Conservation (phyloP, 257 asterid genomes). For the Lavandula angustifolia region DNA sequence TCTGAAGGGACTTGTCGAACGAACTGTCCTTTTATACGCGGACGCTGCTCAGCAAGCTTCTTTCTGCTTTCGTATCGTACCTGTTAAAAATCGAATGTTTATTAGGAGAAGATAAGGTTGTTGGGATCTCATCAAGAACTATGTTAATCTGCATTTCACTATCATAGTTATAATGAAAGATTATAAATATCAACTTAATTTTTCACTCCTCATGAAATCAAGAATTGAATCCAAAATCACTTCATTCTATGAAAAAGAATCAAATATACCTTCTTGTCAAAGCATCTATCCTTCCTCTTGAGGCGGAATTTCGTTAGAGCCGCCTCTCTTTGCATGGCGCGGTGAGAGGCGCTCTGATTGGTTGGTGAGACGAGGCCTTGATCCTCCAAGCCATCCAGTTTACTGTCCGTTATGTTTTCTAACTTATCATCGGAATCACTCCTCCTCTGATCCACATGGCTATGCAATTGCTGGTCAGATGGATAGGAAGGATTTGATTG, state of each 20-base stretch:
- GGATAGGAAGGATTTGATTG: slow-evolving; percentile 38
- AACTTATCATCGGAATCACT: slow-evolving; percentile 43
- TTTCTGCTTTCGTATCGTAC: slow-evolving; percentile 93
- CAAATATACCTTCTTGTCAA: slow-evolving; percentile 51
- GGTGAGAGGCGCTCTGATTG: slow-evolving; percentile 58
- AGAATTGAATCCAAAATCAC: too few relatives aligned
- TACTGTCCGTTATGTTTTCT: slow-evolving; percentile 41
- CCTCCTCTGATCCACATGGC: slow-evolving; percentile 42
- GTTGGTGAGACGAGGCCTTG: slow-evolving; percentile 50
- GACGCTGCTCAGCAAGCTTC: slow-evolving; percentile 95
- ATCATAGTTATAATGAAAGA: not conserved
- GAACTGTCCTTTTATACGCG: slow-evolving; percentile 97
- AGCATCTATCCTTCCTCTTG: slow-evolving; percentile 95
- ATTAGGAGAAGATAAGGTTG: not conserved
- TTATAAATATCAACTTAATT: too few relatives aligned
- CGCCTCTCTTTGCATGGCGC: slow-evolving; percentile 74
- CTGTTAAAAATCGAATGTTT: slow-evolving; percentile 38
- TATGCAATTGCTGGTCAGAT: slow-evolving; percentile 42
- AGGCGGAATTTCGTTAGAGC: slow-evolving; percentile 82
- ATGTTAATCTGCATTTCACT: too few relatives aligned
- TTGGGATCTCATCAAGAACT: not conserved
- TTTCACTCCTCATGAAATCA: too few relatives aligned
- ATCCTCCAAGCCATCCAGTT: slow-evolving; percentile 46
- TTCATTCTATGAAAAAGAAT: too few relatives aligned
- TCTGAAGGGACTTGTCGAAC: slow-evolving; percentile 67